Conservation (phyloP, 768 basidiomycete genomes). For the Xanthoconium purpureum region DNA sequence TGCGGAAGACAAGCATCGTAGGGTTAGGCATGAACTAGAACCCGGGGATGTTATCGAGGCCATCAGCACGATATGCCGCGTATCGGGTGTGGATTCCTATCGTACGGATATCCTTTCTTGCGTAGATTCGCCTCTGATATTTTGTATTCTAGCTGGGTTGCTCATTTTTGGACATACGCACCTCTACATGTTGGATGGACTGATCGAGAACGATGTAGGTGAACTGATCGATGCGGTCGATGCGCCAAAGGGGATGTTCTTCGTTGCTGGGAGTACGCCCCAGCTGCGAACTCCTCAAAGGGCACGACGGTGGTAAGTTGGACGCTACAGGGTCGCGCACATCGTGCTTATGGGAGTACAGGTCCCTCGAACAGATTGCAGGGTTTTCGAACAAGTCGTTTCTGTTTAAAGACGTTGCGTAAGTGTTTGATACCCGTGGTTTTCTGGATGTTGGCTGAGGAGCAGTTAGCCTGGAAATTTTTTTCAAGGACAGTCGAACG, state of each 20-base stretch:
- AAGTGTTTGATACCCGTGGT: constrained; percentile 30
- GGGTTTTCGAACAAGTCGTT: constrained; percentile 80
- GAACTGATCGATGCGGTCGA: constrained; percentile 87
- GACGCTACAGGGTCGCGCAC: not conserved
- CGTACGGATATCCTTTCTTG: constrained; percentile 47
- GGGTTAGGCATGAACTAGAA: constrained; percentile 83
- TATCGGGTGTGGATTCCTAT: constrained; percentile 88
- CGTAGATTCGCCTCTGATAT: not conserved
- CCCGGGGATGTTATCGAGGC: constrained; percentile 89
- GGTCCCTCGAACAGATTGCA: constrained; percentile 77
- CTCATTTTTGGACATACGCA: constrained; percentile 84
- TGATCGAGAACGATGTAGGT: constrained; percentile 82
- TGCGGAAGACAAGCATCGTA: constrained; percentile 82
- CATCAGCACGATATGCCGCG: constrained; percentile 79
- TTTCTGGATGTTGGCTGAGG: not conserved
- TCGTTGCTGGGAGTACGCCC: constrained; percentile 80
- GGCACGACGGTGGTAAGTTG: constrained; percentile 75
- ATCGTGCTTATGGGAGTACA: constrained; percentile 28
- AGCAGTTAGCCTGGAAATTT: constrained; percentile 71
- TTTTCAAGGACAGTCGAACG: constrained; percentile 90
- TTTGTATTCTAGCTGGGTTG: constrained; percentile 56
- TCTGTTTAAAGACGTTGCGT: constrained; percentile 91
- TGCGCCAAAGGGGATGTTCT: constrained; percentile 76
- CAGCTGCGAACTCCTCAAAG: constrained; percentile 77
- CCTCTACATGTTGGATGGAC: constrained; percentile 86